These are phyloP conservation scores for Colletotrichum sojae DNA, from an alignment of 2,329 filamentous ascomycete genomes.

Conservation along the genomic window DNA sequence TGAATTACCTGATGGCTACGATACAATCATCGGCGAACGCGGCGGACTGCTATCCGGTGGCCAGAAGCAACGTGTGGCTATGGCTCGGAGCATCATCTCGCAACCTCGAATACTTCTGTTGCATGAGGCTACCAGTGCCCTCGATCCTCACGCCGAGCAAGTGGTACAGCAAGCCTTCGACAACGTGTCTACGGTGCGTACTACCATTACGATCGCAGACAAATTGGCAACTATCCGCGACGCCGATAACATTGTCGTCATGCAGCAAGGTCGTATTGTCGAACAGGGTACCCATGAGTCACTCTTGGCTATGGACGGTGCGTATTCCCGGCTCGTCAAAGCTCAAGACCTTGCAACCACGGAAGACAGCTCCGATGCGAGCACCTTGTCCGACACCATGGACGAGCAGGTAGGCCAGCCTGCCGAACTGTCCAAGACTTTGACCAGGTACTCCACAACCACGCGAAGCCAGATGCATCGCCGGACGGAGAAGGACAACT, in stretches of 20 bases:
- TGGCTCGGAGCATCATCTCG: constrained; percentile 74
- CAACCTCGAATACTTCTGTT: constrained; percentile 73
- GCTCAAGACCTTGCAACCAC: constrained; percentile 42
- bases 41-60: constrained; percentile 61
- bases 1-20: constrained; percentile 43
- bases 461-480: constrained; percentile 47
- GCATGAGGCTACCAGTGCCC: constrained; percentile 76
- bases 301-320: constrained; percentile 33
- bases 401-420: not conserved
- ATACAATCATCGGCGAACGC: constrained; percentile 45
- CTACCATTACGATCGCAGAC: constrained; percentile 76
- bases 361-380: not conserved
- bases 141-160: constrained; percentile 57
- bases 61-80: constrained; percentile 75
- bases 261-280: constrained; percentile 47
- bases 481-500: constrained; percentile 52
- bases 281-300: constrained; percentile 48
- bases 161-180: constrained; percentile 69
- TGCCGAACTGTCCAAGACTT: constrained; percentile 44
- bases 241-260: constrained; percentile 51
- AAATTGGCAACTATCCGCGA: constrained; percentile 59
- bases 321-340: constrained; percentile 44
- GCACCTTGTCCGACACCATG: not conserved
- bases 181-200: constrained; percentile 67
- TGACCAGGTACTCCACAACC: constrained; percentile 48